These are phyloP conservation scores for Canavalia gladiata DNA, from an alignment of 306 rosid species.

Conservation along the genomic window DNA sequence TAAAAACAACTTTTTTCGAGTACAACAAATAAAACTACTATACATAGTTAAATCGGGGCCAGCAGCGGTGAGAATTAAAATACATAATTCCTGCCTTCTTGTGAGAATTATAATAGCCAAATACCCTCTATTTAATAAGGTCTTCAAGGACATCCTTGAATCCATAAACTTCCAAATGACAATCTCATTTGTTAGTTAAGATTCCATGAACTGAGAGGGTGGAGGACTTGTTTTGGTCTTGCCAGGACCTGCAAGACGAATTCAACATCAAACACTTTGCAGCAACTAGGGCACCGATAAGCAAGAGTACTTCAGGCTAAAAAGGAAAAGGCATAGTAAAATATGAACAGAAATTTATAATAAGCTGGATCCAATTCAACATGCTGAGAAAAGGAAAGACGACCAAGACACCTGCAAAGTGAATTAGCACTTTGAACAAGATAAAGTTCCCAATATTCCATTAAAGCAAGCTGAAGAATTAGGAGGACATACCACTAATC, in stretches of 20 bases:
- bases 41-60: slow-evolving; percentile 56
- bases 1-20: slow-evolving; percentile 31
- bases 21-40: slow-evolving; percentile 34
- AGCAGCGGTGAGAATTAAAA: slow-evolving; percentile 36
- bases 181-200: slow-evolving; percentile 53
- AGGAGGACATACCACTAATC: slow-evolving; percentile 63
- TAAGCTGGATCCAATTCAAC: background rate
- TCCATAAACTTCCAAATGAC: slow-evolving; percentile 42
- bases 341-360: background rate
- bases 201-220: slow-evolving; percentile 88
- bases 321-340: slow-evolving; percentile 8
- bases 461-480: slow-evolving; percentile 25
- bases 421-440: slow-evolving; percentile 10
- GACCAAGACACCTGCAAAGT: slow-evolving; percentile 20
- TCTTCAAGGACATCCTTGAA: slow-evolving; percentile 47
- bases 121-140: slow-evolving; percentile 50
- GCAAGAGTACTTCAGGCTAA: background rate
- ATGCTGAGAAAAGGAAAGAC: slow-evolving; percentile 17
- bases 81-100: slow-evolving; percentile 49
- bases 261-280: slow-evolving; percentile 42
- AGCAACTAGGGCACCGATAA: slow-evolving; percentile 6
- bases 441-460: slow-evolving; percentile 12
- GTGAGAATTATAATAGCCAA: slow-evolving; percentile 47
- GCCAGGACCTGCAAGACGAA: slow-evolving; percentile 67
- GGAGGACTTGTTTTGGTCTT: slow-evolving; percentile 95